A percentile compares a stretch with the other conserved stretches of the same genome.
These are phyloP conservation scores for Botrytis deweyae DNA, from an alignment of 2,329 filamentous ascomycete species.

Conservation along the genomic window DNA sequence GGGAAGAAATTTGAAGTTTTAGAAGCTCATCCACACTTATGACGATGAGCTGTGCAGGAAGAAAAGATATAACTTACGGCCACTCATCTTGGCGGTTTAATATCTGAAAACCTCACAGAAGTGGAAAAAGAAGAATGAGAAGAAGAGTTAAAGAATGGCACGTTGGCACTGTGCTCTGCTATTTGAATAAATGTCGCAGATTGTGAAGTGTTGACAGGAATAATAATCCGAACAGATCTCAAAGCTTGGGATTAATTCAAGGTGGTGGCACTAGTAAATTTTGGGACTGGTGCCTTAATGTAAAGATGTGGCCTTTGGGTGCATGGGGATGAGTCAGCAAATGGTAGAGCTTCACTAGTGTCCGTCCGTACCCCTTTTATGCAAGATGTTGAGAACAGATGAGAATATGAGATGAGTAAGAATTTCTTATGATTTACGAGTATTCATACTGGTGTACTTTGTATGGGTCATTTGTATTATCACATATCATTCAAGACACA, in stretches of 20 bases:
- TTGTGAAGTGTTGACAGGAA: slow-evolving; percentile 32
- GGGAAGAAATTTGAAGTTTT: slow-evolving; percentile 26
- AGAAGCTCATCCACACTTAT: slow-evolving; percentile 12
- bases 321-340: slow-evolving; percentile 18
- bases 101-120: slow-evolving; percentile 40
- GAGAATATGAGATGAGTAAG: background rate
- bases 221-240: slow-evolving; percentile 36
- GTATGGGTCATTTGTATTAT: background rate
- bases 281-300: slow-evolving; percentile 22
- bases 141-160: slow-evolving; percentile 34
- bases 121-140: slow-evolving; percentile 38
- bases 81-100: slow-evolving; percentile 45
- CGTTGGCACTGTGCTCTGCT: slow-evolving; percentile 31
- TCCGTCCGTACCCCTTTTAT: slow-evolving; percentile 10
- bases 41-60: slow-evolving; percentile 21
- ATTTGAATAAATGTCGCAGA: slow-evolving; percentile 28
- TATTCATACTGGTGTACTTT: background rate
- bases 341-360: background rate
- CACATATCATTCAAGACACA: background rate
- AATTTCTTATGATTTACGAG: background rate
- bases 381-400: slow-evolving; percentile 1
- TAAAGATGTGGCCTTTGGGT: slow-evolving; percentile 30
- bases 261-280: slow-evolving; percentile 30
- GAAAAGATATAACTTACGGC: slow-evolving; percentile 40
- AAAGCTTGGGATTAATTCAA: slow-evolving; percentile 23